A percentile compares a stretch with the other conserved stretches of the same genome.
Evolutionary conservation across 768 basidiomycete genomes (phyloP).

Genomic region (Hygrophorus pudorinus): DNA sequence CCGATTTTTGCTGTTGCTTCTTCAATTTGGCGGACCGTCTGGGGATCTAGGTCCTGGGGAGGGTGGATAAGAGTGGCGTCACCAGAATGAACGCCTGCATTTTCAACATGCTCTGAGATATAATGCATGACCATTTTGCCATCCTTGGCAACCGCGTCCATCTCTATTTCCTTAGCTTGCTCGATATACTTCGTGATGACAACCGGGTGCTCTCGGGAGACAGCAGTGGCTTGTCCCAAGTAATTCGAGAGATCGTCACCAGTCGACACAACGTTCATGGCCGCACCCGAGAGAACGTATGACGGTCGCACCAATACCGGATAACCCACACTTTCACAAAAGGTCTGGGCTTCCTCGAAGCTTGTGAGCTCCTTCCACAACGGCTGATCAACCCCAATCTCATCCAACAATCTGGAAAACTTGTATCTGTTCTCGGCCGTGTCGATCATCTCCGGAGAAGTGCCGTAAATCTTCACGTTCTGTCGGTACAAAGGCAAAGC

Average conservation of each 20-base stretch:
- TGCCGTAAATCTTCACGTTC: conserved; percentile 97
- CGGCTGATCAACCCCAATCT: conserved; percentile 98
- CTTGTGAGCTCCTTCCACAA: conserved; percentile 94
- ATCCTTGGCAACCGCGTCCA: conserved; percentile 96
- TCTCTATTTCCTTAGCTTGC: conserved; percentile 99
- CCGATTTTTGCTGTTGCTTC: conserved; percentile 97
- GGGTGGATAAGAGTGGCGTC: conserved; percentile 98
- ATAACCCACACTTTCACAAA: conserved; percentile 90
- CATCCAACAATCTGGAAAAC: conserved; percentile 95
- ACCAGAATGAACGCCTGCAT: conserved; percentile 97
- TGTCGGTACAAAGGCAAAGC: conserved; percentile 91
- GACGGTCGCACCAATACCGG: conserved; percentile 96
- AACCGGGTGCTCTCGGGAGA: conserved; percentile 93
- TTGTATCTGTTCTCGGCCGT: conserved; percentile 99
- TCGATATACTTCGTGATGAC: conserved; percentile 99
- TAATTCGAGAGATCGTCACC: conserved; percentile 86
- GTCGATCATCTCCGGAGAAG: conserved; percentile 99
- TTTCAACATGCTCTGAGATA: conserved; percentile 98
- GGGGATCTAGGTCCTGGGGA: conserved; percentile 95
- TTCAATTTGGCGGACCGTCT: conserved; percentile 92
- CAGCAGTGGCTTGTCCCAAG: conserved; percentile 88
- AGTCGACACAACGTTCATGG: conserved; percentile 99
- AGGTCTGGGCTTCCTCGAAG: conserved; percentile 75
- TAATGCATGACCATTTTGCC: conserved; percentile 99
- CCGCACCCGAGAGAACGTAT: conserved; percentile 98